Percentiles rank a stretch among this genome's conserved stretches.
Conservation (phyloP, 352 stramenopile genomes). For the Thalassiosira livingstoniorum region DNA sequence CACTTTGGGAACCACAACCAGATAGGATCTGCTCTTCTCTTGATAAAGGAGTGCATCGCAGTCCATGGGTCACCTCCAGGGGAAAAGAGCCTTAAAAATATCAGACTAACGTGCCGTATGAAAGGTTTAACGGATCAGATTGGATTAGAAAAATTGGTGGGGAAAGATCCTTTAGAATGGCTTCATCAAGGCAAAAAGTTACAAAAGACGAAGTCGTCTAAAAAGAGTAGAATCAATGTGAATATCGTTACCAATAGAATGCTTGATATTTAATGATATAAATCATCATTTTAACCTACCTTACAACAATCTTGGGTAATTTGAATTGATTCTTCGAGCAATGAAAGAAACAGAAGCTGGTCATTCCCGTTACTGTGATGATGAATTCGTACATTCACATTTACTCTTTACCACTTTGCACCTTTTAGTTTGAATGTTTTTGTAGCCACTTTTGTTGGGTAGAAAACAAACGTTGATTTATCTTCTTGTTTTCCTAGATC, state of each 20-base stretch:
- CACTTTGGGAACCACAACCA: constrained; percentile 77
- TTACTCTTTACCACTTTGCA: too few relatives aligned
- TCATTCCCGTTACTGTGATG: too few relatives aligned
- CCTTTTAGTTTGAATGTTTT: too few relatives aligned
- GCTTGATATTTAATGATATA: constrained; percentile 55
- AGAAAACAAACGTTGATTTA: too few relatives aligned
- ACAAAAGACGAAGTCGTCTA: constrained; percentile 53
- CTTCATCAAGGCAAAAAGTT: constrained; percentile 68
- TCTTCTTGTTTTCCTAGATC: too few relatives aligned
- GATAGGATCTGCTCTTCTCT: constrained; percentile 80
- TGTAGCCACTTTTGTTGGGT: too few relatives aligned
- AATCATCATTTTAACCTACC: too few relatives aligned
- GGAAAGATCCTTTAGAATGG: constrained; percentile 81
- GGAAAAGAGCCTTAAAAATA: constrained; percentile 71
- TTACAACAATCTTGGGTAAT: too few relatives aligned
- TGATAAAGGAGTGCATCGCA: constrained; percentile 83
- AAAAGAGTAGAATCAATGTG: constrained; percentile 55
- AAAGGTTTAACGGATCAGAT: constrained; percentile 64
- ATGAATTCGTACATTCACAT: too few relatives aligned
- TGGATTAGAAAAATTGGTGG: constrained; percentile 73
- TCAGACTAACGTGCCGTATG: constrained; percentile 68
- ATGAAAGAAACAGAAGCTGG: too few relatives aligned
- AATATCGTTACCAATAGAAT: constrained; percentile 62
- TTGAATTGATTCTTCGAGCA: too few relatives aligned
- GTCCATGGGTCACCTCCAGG: constrained; percentile 75